These are phyloP conservation scores for Alternaria gansuensis DNA, from an alignment of 2,329 filamentous ascomycete genomes.

Conservation along the genomic window DNA sequence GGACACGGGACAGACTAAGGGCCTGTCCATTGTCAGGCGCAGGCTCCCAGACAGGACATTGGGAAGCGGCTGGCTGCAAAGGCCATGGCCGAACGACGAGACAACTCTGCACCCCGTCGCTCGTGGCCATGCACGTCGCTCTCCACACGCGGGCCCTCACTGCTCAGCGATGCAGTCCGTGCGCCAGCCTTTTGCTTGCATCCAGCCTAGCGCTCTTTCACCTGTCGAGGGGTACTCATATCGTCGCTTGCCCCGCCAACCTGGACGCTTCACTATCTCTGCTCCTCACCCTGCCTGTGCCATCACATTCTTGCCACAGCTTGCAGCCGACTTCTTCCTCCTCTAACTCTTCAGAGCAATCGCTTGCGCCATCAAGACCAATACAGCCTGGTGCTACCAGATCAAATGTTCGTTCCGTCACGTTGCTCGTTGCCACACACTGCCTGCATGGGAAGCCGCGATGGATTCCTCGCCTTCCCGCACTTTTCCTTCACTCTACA, in stretches of 20 bases:
- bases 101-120: conserved; percentile 22
- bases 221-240: conserved; percentile 42
- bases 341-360: conserved; percentile 29
- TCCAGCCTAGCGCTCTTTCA: conserved; percentile 44
- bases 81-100: conserved; percentile 23
- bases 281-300: conserved; percentile 25
- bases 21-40: conserved; percentile 24
- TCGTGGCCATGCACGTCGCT: conserved; percentile 19
- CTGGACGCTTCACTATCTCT: conserved; percentile 38
- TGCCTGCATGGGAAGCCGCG: conserved; percentile 41
- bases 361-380: conserved; percentile 38
- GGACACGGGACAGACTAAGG: conserved; percentile 52
- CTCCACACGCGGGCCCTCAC: conserved; percentile 19
- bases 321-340: conserved; percentile 27
- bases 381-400: conserved; percentile 42
- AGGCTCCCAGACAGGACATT: conserved; percentile 16
- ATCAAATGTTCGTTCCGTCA: conserved; percentile 54
- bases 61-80: conserved; percentile 12
- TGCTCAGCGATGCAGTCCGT: conserved; percentile 19
- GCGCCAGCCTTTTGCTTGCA: conserved; percentile 29
- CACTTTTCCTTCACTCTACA: conserved; percentile 29
- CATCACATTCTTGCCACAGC: conserved; percentile 25
- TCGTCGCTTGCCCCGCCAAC: conserved; percentile 45
- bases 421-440: conserved; percentile 49
- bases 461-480: conserved; percentile 41